Conservation (phyloP, 176 grass and related monocot species). For the Raddia distichophylla region DNA sequence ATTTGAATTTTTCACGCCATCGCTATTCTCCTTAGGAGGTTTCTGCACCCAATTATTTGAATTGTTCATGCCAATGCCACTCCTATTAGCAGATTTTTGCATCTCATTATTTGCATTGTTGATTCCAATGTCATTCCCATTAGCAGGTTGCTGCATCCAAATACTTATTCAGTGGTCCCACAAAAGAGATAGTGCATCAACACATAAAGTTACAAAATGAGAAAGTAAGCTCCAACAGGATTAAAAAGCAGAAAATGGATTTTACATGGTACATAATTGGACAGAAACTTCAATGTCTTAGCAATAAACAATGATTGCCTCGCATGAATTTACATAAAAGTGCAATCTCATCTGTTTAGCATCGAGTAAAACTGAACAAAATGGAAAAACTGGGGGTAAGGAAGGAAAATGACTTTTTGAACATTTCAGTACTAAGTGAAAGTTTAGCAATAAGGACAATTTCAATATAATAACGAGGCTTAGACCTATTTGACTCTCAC, state of each 20-base stretch:
- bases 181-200: constrained; percentile 2
- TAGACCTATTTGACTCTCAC: neutral
- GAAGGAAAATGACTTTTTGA: neutral
- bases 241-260: neutral
- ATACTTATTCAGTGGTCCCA: constrained; percentile 30
- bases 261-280: constrained; percentile 6
- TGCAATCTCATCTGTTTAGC: neutral
- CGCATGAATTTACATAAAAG: neutral
- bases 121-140: neutral
- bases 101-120: constrained; percentile 30
- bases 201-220: constrained; percentile 6
- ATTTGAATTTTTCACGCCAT: neutral
- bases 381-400: no score
- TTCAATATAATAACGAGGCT: neutral
- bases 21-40: constrained; percentile 3
- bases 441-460: neutral
- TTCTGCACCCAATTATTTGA: constrained; percentile 13
- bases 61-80: neutral
- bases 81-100: neutral
- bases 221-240: neutral
- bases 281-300: neutral
- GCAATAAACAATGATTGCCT: constrained; percentile 14
- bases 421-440: neutral
- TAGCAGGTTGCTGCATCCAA: constrained; percentile 42
- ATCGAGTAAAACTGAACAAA: neutral